These are phyloP conservation scores for Blepharisma stoltei DNA, from an alignment of 73 alveolate genomes.

Conservation along the genomic window DNA sequence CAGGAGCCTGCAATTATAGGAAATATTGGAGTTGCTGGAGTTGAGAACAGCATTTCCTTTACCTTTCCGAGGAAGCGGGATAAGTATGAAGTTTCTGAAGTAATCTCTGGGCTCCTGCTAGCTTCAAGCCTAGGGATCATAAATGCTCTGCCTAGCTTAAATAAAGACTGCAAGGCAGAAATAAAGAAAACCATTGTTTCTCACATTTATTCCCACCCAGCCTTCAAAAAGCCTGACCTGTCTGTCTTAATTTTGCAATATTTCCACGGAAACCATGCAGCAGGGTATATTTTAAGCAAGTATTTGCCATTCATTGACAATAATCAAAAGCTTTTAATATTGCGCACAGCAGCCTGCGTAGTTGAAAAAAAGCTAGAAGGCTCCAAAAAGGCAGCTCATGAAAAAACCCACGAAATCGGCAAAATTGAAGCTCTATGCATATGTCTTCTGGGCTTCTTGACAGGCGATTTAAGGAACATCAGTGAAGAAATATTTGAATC, in stretches of 20 bases:
- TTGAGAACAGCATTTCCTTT: not conserved
- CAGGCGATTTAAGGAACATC: not conserved
- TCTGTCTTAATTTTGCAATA: not conserved
- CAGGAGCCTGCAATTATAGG: slow-evolving; percentile 1
- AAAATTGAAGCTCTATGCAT: slow-evolving; percentile 10
- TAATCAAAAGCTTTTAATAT: not conserved
- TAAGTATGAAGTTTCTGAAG: not conserved
- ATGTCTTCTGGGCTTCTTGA: not conserved
- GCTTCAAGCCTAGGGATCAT: not conserved
- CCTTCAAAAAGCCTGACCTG: not conserved
- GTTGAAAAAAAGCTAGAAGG: not conserved
- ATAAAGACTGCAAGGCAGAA: not conserved
- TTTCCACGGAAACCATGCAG: not conserved
- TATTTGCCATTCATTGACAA: not conserved
- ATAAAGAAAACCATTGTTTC: not conserved
- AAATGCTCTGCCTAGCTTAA: not conserved
- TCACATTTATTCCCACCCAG: not conserved
- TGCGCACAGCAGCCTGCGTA: not conserved
- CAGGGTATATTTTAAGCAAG: not conserved
- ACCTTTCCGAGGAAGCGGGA: not conserved
- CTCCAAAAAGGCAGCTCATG: not conserved
- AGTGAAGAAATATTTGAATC: not conserved
- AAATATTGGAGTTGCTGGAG: slow-evolving; percentile 4
- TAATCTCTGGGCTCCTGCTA: not conserved
- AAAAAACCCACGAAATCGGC: not conserved